Evolutionary conservation across 305 asterid genomes (phyloP).

Genomic region (Stenogyne calaminthoides): DNA sequence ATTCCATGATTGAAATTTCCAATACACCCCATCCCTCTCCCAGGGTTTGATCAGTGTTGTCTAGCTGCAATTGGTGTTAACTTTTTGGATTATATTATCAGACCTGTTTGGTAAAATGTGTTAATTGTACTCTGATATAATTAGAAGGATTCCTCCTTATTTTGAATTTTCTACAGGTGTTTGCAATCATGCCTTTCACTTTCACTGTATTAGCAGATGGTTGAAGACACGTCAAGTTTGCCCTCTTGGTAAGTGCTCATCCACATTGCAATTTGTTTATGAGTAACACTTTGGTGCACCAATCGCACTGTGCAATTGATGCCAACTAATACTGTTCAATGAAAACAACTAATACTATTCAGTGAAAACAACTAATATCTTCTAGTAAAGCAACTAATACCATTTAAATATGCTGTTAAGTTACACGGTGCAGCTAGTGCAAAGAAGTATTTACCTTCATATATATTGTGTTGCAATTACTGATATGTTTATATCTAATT

Average conservation of each 20-base stretch:
- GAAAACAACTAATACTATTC: too few relatives aligned
- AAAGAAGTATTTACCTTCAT: too few relatives aligned
- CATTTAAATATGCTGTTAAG: too few relatives aligned
- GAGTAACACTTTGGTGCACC: too few relatives aligned
- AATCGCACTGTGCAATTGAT: too few relatives aligned
- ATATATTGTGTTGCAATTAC: too few relatives aligned
- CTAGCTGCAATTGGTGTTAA: not conserved
- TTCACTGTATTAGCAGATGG: conserved; percentile 98
- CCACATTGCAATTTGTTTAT: not conserved
- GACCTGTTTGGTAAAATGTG: not conserved
- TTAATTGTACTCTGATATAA: not conserved
- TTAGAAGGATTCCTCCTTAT: not conserved
- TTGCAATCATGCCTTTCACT: conserved; percentile 97
- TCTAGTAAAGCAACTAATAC: too few relatives aligned
- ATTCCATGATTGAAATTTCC: not conserved
- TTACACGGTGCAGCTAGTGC: too few relatives aligned
- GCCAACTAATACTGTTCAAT: too few relatives aligned
- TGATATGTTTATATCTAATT: not conserved
- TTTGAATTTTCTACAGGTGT: conserved; percentile 22
- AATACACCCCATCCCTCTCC: not conserved
- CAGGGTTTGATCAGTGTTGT: not conserved
- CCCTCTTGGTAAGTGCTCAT: conserved; percentile 62
- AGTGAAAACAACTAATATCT: too few relatives aligned
- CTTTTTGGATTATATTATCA: not conserved
- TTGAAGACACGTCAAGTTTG: conserved; percentile 98